These are phyloP conservation scores for Hemisphaericaspora xylofermentans DNA, from an alignment of 1,139 yeast species.

Conservation along the genomic window DNA sequence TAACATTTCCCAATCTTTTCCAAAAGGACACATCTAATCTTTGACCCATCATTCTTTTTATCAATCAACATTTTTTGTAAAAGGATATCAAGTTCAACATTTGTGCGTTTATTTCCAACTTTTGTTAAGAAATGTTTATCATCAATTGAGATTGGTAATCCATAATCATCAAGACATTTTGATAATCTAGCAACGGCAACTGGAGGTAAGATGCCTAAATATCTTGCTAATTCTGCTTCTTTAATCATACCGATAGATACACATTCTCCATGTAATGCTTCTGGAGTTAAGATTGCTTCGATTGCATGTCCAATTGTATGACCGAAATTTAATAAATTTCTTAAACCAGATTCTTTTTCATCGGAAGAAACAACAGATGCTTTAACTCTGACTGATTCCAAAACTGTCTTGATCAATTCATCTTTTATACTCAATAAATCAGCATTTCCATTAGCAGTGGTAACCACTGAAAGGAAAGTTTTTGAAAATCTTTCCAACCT, in stretches of 20 bases:
- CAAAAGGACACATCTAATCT: constrained; percentile 81
- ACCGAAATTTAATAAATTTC: constrained; percentile 92
- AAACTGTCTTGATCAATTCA: constrained; percentile 74
- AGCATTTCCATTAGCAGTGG: constrained; percentile 37
- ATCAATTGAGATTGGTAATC: constrained; percentile 75
- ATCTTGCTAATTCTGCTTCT: constrained; percentile 93
- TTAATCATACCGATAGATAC: constrained; percentile 91
- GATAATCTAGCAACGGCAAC: constrained; percentile 90
- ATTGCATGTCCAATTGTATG: constrained; percentile 98
- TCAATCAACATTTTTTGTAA: constrained; percentile 90
- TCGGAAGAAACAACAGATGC: constrained; percentile 93
- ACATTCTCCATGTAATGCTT: constrained; percentile 97
- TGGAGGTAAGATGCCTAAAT: constrained; percentile 83
- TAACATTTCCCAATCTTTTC: constrained; percentile 85
- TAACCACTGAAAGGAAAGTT: constrained; percentile 61
- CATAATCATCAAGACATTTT: constrained; percentile 81
- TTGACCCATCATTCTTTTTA: constrained; percentile 91
- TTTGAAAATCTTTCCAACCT: constrained; percentile 78
- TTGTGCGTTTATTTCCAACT: constrained; percentile 58
- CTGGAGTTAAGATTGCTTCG: constrained; percentile 94
- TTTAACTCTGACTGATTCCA: constrained; percentile 85
- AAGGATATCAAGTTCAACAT: constrained; percentile 70
- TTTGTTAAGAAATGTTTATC: constrained; percentile 67
- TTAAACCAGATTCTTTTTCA: constrained; percentile 92
- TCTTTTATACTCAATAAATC: constrained; percentile 67